Percentiles rank a stretch among this genome's conserved stretches.
These are phyloP conservation scores for Kodamaea kakaduensis DNA, from an alignment of 805 yeast species.

Conservation along the genomic window DNA sequence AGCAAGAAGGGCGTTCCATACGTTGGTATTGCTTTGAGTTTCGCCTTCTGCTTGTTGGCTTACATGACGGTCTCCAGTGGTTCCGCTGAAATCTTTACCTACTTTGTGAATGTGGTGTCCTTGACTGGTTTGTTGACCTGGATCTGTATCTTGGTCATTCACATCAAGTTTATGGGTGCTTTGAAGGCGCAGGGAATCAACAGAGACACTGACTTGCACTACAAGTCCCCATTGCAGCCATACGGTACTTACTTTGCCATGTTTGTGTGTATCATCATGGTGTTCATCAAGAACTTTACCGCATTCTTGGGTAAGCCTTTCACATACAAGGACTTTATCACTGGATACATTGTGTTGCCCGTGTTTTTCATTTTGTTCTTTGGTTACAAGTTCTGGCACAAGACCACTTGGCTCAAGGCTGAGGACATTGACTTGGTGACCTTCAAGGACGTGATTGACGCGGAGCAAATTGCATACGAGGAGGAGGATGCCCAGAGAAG, in stretches of 20 bases:
- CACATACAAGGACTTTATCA: conserved; percentile 63
- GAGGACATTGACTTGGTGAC: conserved; percentile 60
- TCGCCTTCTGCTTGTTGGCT: conserved; percentile 58
- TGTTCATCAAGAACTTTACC: conserved; percentile 66
- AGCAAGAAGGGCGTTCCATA: conserved; percentile 68
- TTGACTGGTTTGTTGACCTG: conserved; percentile 73
- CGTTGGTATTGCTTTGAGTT: conserved; percentile 49
- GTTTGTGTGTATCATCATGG: conserved; percentile 48
- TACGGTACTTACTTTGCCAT: conserved; percentile 62
- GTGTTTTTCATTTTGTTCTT: conserved; percentile 50
- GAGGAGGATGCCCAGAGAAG: conserved; percentile 22
- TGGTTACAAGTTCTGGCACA: conserved; percentile 58
- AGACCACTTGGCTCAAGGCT: conserved; percentile 46
- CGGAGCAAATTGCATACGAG: conserved; percentile 32
- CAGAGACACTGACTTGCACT: conserved; percentile 49
- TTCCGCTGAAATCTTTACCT: conserved; percentile 55
- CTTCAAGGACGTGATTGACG: conserved; percentile 51
- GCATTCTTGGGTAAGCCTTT: conserved; percentile 58
- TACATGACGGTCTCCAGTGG: conserved; percentile 62
- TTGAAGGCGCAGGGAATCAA: conserved; percentile 63
- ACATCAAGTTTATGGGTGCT: conserved; percentile 62
- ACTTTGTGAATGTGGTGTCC: conserved; percentile 73
- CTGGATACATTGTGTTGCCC: conserved; percentile 76
- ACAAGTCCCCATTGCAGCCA: conserved; percentile 65
- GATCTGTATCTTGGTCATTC: conserved; percentile 66